Evolutionary conservation across 2,329 filamentous ascomycete genomes (phyloP), one percentile per base, ranked within the genome.

Genomic region (Clonostachys chloroleuca): DNA sequence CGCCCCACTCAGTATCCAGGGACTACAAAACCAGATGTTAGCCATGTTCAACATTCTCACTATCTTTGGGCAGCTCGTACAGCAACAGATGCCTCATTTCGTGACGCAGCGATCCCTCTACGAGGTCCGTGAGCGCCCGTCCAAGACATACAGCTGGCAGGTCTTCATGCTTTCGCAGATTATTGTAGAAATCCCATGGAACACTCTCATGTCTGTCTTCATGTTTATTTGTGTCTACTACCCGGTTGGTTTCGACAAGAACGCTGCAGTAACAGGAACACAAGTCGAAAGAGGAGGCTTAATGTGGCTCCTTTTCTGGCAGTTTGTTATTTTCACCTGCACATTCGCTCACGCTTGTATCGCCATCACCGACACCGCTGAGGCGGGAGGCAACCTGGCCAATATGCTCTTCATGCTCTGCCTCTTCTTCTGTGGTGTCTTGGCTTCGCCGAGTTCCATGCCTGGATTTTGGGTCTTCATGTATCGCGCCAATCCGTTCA

Each of bases 31-130:
- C 68, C 87, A 92, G 56, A 84, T 92, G 75, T 95, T 95, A 62
- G 79, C 83, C 60, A 85, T 94, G 53, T 95, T 95, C 76, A 87
- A 92, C 76, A 68, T 92, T 48, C 72, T 87, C 48, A 92, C 85
- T 39, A 81, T 95, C 60, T 95, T 95, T 61, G 86, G 86, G 52
- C 84, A 89, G 59, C 74, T 91, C 34, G 80, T 86, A 4, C 84
- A 90, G 61, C 87, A 91, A 59, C 86, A 86, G 40, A 92, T 94
- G 87, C 89, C 89, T 2, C 85, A 90, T 55, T 95, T 95, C 55
- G 86, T 94, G 55, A 82, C 85, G 16, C 89, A 94, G 59, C 83
- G 90, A 44, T 81, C 85, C 12, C 73, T 95, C 0, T 95, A 94
- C 65, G 90, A 95, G 67, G 87, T 87, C 34, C 87, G 89, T 44